These are phyloP conservation scores for Wickerhamomyces alni DNA, from an alignment of 805 yeast genomes.

Conservation along the genomic window DNA sequence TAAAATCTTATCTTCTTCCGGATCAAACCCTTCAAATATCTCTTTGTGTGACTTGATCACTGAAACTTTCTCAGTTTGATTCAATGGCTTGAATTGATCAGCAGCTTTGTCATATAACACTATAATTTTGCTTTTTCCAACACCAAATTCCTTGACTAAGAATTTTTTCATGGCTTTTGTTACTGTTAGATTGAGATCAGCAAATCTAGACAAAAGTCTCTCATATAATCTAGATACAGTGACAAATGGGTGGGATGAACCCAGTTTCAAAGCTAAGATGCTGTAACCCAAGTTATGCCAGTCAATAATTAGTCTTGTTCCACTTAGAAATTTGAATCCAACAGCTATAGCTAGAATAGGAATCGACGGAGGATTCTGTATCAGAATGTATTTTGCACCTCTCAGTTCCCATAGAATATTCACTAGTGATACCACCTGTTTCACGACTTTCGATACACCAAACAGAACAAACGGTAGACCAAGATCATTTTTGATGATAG, in stretches of 20 bases:
- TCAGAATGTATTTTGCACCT: constrained; percentile 61
- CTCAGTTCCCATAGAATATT: constrained; percentile 44
- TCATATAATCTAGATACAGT: constrained; percentile 59
- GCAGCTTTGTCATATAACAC: constrained; percentile 89
- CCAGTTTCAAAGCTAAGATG: constrained; percentile 62
- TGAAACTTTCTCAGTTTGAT: constrained; percentile 19
- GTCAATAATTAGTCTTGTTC: constrained; percentile 69
- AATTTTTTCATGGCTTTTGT: constrained; percentile 66
- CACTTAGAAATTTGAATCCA: constrained; percentile 44
- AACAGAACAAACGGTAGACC: constrained; percentile 50
- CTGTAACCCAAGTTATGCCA: constrained; percentile 96
- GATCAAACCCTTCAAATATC: constrained; percentile 30
- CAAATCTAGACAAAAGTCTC: constrained; percentile 48
- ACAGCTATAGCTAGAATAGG: constrained; percentile 70
- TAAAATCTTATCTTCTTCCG: constrained; percentile 49
- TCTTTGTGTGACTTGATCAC: constrained; percentile 31
- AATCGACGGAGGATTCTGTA: constrained; percentile 91
- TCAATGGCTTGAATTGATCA: constrained; percentile 51
- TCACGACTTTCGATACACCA: constrained; percentile 50
- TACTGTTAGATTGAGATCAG: constrained; percentile 75
- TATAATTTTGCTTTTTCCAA: constrained; percentile 41
- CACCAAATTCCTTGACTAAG: constrained; percentile 48
- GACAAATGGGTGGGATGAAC: constrained; percentile 53
- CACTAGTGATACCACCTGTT: constrained; percentile 46
- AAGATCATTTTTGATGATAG: constrained; percentile 31